Evolutionary conservation across 768 basidiomycete species (phyloP).

Genomic region (Collybiopsis luxurians): DNA sequence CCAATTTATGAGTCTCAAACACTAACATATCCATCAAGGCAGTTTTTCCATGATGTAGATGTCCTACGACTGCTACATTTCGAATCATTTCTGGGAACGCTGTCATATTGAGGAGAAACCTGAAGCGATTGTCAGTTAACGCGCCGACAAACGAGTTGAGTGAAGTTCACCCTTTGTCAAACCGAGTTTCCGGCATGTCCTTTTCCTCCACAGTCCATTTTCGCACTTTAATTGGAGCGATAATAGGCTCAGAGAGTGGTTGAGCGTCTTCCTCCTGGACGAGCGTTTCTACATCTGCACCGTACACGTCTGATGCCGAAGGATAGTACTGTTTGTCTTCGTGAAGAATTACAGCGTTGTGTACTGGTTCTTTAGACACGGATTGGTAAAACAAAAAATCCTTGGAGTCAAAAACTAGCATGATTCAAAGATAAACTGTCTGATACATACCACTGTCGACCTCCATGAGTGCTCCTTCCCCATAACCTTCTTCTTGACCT

Average conservation of each 20-base stretch:
- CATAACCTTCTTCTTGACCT: constrained; percentile 48
- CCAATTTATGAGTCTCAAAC: constrained; percentile 92
- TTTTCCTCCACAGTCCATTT: constrained; percentile 96
- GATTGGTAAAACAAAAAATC: neutral
- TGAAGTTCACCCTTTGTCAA: constrained; percentile 83
- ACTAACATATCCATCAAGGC: constrained; percentile 96
- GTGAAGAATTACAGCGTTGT: constrained; percentile 85
- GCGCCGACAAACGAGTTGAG: neutral
- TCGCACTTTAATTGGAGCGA: constrained; percentile 92
- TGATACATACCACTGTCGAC: constrained; percentile 60
- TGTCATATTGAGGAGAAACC: constrained; percentile 91
- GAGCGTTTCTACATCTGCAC: constrained; percentile 89
- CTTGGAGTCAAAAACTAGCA: neutral
- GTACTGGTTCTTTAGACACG: constrained; percentile 55
- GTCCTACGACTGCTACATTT: constrained; percentile 94
- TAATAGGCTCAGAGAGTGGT: constrained; percentile 90
- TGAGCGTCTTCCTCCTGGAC: constrained; percentile 99
- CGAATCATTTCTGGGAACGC: constrained; percentile 92
- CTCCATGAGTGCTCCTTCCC: constrained; percentile 75
- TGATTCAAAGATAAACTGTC: neutral
- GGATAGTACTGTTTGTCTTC: constrained; percentile 99
- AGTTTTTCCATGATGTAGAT: constrained; percentile 98
- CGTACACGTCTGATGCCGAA: constrained; percentile 88
- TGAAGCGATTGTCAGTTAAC: constrained; percentile 26
- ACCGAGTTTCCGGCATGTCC: constrained; percentile 94